These are phyloP conservation scores for Microdochium bolleyi DNA, from an alignment of 2,329 filamentous ascomycete genomes.

Conservation along the genomic window DNA sequence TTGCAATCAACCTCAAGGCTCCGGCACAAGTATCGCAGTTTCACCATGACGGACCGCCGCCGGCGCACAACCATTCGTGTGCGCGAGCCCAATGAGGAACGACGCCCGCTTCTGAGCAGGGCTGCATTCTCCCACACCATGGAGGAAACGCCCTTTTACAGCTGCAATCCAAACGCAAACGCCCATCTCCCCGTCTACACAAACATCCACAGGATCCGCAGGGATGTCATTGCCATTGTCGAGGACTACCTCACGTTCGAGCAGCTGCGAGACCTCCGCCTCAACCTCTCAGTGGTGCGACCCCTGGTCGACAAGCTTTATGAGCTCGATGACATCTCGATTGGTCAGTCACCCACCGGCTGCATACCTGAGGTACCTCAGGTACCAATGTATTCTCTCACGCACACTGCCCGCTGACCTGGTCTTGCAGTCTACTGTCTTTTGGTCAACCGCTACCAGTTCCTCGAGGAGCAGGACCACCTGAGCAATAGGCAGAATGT, in stretches of 20 bases:
- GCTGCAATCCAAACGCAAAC: conserved; percentile 50
- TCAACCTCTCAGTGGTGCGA: conserved; percentile 73
- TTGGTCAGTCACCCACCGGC: conserved; percentile 38
- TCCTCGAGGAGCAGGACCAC: conserved; percentile 68
- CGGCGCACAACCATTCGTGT: conserved; percentile 5
- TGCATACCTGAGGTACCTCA: not conserved
- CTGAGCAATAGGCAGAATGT: conserved; percentile 75
- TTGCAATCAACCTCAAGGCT: not conserved
- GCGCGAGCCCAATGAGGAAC: conserved; percentile 16
- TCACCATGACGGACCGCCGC: conserved; percentile 5
- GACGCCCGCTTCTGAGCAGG: conserved; percentile 27
- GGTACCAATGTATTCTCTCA: too few relatives aligned
- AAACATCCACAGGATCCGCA: conserved; percentile 65
- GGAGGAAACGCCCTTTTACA: conserved; percentile 36
- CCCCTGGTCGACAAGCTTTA: conserved; percentile 81
- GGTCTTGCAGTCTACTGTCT: conserved; percentile 62
- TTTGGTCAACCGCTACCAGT: conserved; percentile 73
- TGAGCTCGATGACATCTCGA: conserved; percentile 69
- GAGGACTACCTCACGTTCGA: conserved; percentile 60
- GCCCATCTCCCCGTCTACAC: conserved; percentile 64
- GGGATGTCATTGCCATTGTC: conserved; percentile 55
- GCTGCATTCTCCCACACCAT: conserved; percentile 24
- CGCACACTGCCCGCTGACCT: too few relatives aligned
- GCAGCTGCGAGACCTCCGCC: conserved; percentile 71
- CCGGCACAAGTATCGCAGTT: not conserved